phyloP scores from a whole-genome alignment of 352 stramenopile species.

The Phytophthora tubulina region DNA sequence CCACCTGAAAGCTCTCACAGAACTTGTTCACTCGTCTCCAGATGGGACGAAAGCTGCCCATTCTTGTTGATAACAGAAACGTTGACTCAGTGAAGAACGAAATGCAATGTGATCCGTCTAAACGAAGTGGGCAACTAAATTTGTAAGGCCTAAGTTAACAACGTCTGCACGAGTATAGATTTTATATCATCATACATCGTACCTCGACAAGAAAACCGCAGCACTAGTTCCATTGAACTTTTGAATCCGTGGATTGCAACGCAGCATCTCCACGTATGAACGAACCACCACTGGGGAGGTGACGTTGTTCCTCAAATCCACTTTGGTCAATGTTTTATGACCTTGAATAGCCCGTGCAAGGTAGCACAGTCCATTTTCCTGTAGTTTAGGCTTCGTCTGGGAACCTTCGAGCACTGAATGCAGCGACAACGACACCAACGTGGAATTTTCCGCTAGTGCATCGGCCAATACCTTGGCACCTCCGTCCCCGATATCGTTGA shows the following conservation, averaged over 20 bases:
- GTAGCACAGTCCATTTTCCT: conserved; percentile 50
- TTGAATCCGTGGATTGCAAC: conserved; percentile 49
- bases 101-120: not conserved
- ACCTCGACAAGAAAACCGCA: conserved; percentile 60
- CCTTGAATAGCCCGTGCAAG: conserved; percentile 48
- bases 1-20: conserved; percentile 14
- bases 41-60: conserved; percentile 6
- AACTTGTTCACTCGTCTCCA: conserved; percentile 21
- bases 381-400: conserved; percentile 42
- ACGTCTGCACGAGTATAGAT: not conserved
- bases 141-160: not conserved
- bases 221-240: conserved; percentile 69
- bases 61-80: not conserved
- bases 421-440: conserved; percentile 56
- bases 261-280: conserved; percentile 53
- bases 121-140: conserved; percentile 11
- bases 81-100: conserved; percentile 20
- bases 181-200: conserved; percentile 34
- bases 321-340: conserved; percentile 46
- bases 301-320: conserved; percentile 68
- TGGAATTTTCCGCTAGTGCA: conserved; percentile 53
- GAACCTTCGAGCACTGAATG: conserved; percentile 58
- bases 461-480: conserved; percentile 55
- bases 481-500: conserved; percentile 76
- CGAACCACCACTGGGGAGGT: conserved; percentile 43